Base-by-base conservation (phyloP, 345 rosid species). In the Hevea brasiliensis region DNA sequence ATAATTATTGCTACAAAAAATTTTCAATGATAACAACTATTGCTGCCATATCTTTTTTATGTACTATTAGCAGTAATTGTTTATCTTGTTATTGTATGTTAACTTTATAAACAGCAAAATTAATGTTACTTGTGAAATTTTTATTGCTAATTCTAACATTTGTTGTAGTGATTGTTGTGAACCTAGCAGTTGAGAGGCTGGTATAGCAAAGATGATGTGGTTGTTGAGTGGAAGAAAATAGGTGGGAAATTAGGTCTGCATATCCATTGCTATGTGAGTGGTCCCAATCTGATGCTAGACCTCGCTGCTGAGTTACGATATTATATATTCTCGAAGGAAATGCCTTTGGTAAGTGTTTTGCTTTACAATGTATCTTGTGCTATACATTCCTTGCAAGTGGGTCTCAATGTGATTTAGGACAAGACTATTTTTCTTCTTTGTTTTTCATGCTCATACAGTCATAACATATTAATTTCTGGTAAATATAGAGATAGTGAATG, bases 161-260 rank as follows among this genome's bases (percentile, higher is more conserved):
- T n/a, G n/a, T n/a, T n/a, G n/a, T n/a, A n/a, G n/a, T n/a, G n/a
- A 3, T 5, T 26, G 8, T 40, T 15, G 13, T 69, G 51, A 54
- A 15, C 37, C 8, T 77, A 71, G 59, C 82, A 88, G 93, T 80
- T 90, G 26, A 87, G 82, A 84, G 98, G 98, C 42, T 94, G 97
- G 94, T 92, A 92, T 79, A 71, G 76, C 74, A 90, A 87, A 76
- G 98, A 94, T 71, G 98, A 94, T 73, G 94, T 94, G 74, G 92
- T 92, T 79, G 94, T 93, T 11, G 97, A 92, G 85, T 94, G 98
- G 97, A 92, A 92, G 85, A 85, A 83, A 70, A 85, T 87, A 58
- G 88, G 86, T 20, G 88, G 83, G 51, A 79, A 87, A 65, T 61
- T 89, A 77, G 74, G 87, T 26, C 87, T 94, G 61, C 90, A 89